Conservation (phyloP, 768 basidiomycete species). For the Scleroderma bovista region DNA sequence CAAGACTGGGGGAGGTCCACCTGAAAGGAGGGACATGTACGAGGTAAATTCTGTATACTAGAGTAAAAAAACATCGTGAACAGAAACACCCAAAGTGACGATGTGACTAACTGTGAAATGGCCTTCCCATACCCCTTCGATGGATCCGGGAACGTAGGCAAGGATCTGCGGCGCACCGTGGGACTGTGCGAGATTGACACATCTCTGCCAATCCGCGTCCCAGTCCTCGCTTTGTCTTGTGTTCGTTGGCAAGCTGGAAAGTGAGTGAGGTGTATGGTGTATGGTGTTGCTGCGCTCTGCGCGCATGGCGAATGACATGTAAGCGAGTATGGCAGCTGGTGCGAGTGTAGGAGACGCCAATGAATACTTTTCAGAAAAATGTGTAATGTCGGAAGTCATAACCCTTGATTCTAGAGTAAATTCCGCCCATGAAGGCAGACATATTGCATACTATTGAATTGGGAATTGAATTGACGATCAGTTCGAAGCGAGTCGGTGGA, state of each 20-base stretch:
- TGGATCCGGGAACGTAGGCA: slow-evolving; percentile 57
- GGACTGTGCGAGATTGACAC: slow-evolving; percentile 35
- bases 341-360: slow-evolving; percentile 59
- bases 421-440: slow-evolving; percentile 51
- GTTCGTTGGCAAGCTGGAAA: slow-evolving; percentile 6
- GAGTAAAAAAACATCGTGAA: not conserved
- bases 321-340: slow-evolving; percentile 67
- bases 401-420: slow-evolving; percentile 37
- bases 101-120: slow-evolving; percentile 55
- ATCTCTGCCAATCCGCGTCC: slow-evolving; percentile 68
- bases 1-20: slow-evolving; percentile 58
- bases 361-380: slow-evolving; percentile 42
- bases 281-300: slow-evolving; percentile 5
- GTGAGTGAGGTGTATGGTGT: slow-evolving; percentile 8
- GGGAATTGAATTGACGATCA: not conserved
- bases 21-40: slow-evolving; percentile 72
- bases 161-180: slow-evolving; percentile 34
- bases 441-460: slow-evolving; percentile 51
- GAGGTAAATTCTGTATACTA: slow-evolving; percentile 83
- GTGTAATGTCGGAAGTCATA: slow-evolving; percentile 23
- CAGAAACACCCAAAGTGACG: not conserved
- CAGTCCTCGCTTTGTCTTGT: slow-evolving; percentile 45
- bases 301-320: slow-evolving; percentile 46
- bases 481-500: slow-evolving; percentile 4
- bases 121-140: slow-evolving; percentile 80